These are phyloP conservation scores for Pyrenula massariospora DNA, from an alignment of 495 filamentous ascomycete species.

Conservation along the genomic window DNA sequence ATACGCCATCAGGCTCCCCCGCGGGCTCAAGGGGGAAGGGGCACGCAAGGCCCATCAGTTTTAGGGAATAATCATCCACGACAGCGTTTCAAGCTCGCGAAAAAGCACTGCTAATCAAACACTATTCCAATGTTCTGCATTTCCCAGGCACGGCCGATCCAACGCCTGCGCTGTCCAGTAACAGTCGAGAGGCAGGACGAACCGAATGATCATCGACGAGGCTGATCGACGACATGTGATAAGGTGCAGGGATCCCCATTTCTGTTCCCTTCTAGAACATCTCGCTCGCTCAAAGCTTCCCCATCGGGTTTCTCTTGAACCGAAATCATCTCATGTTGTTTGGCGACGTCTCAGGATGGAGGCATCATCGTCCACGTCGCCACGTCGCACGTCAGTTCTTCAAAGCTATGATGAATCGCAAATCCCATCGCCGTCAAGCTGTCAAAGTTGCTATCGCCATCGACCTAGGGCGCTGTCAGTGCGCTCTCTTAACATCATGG, in stretches of 20 bases:
- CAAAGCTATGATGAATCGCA: constrained; percentile 60
- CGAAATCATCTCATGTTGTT: background rate
- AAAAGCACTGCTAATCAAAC: background rate
- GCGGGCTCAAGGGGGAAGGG: background rate
- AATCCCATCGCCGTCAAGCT: constrained; percentile 67
- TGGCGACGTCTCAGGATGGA: constrained; percentile 4
- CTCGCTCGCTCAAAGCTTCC: background rate
- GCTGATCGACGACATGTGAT: background rate
- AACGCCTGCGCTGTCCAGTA: background rate
- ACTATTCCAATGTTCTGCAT: background rate
- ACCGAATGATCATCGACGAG: background rate
- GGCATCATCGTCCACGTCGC: constrained; percentile 54
- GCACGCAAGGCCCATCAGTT: background rate
- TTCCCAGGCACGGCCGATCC: background rate
- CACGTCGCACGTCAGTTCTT: constrained; percentile 68
- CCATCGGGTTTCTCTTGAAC: background rate
- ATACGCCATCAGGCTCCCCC: background rate
- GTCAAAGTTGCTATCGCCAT: constrained; percentile 59
- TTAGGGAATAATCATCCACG: background rate
- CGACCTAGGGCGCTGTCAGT: constrained; percentile 36
- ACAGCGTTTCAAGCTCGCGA: background rate
- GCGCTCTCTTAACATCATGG: background rate
- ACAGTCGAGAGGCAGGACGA: background rate
- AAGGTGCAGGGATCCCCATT: background rate
- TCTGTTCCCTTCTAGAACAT: background rate